A percentile compares a stretch with the other conserved stretches of the same genome.
Conservation (phyloP, 2,329 filamentous ascomycete genomes). For the Calonectria montana region DNA sequence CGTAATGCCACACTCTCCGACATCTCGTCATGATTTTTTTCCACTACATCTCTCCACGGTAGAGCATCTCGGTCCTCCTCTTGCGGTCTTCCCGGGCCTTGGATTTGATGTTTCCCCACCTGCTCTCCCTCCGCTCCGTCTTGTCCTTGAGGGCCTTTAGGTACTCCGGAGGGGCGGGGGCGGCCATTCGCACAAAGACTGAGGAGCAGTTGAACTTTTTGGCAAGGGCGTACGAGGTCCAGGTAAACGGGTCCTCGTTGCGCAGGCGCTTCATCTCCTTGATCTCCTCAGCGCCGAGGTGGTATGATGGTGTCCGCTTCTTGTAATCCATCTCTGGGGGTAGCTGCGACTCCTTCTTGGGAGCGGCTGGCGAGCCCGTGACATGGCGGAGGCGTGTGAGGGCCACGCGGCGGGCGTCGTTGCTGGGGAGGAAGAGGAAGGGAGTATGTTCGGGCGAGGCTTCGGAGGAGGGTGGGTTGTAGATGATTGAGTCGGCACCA, state of each 20-base stretch:
- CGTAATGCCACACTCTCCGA: conserved; percentile 7
- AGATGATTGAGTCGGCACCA: conserved; percentile 59
- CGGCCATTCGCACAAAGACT: conserved; percentile 69
- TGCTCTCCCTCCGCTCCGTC: conserved; percentile 60
- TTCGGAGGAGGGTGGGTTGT: conserved; percentile 66
- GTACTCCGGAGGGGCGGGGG: conserved; percentile 61
- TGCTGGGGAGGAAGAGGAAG: conserved; percentile 71
- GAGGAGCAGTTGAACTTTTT: conserved; percentile 66
- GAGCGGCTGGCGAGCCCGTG: conserved; percentile 36
- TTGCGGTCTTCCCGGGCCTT: conserved; percentile 66
- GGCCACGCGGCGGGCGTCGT: conserved; percentile 64
- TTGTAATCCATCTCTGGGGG: conserved; percentile 51
- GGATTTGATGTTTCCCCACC: conserved; percentile 68
- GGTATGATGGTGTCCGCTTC: conserved; percentile 56
- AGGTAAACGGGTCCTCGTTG: conserved; percentile 62
- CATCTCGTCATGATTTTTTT: background rate
- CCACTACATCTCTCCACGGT: conserved; percentile 61
- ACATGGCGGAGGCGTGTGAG: conserved; percentile 58
- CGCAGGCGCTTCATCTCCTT: conserved; percentile 70
- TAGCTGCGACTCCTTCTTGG: conserved; percentile 40
- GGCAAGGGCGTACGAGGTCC: conserved; percentile 66
- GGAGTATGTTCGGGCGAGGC: conserved; percentile 73
- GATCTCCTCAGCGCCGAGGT: conserved; percentile 67
- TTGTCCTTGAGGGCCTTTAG: conserved; percentile 56
- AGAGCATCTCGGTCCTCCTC: conserved; percentile 65